Evolutionary conservation across 2,329 filamentous ascomycete species (phyloP), one percentile per base, ranked within the genome.

Genomic region (Conoideocrella luteorostrata): DNA sequence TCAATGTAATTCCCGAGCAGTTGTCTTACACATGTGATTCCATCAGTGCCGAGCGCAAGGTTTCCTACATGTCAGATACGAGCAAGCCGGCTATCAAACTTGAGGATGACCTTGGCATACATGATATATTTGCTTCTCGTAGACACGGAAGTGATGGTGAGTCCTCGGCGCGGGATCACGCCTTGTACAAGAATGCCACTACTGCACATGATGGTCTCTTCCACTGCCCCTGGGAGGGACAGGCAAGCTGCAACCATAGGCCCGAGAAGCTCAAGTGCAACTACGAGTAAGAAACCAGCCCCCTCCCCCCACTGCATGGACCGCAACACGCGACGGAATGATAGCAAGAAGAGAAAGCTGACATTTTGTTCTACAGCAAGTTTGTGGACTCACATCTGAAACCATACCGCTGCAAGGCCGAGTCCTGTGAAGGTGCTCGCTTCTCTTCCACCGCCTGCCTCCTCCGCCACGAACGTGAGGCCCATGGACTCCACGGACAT

Each of bases 261-360:
- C 81, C 90, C 32, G 93, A 94, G 60, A 93, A 94, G 72, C 86
- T 97, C 56, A 96, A 96, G 79, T 96, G 91, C 82, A 95, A 95
- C 70, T 97, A 96, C 63, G 90, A 96, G 90, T 95, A 84, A 78
- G 88, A 22, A 10, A 30, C 9, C 4, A 7, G 39, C 29, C n/a
- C 22, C 1, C 9, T 70, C 20, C 18, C 20, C 12, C 4, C 11
- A 15, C 4, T 29, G 44, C 39, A 13, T 17, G 35, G 15, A 30
- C n/a, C n/a, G n/a, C n/a, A 28, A 15, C 33, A 17, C 20, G 10
- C 11, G 23, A 15, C 15, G 7, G 15, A 17, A 30, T 9, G n/a
- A n/a, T n/a, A n/a, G n/a, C n/a, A 17, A 21, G 7, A 12, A 22
- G 12, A 11, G 13, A 24, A 11, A 43, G 54, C 60, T 64, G 49